A percentile compares a stretch with the other conserved stretches of the same genome.
These are phyloP conservation scores for Cystobasidiaceae sp. DNA, from an alignment of 1,284 basidiomycete genomes.

Conservation along the genomic window DNA sequence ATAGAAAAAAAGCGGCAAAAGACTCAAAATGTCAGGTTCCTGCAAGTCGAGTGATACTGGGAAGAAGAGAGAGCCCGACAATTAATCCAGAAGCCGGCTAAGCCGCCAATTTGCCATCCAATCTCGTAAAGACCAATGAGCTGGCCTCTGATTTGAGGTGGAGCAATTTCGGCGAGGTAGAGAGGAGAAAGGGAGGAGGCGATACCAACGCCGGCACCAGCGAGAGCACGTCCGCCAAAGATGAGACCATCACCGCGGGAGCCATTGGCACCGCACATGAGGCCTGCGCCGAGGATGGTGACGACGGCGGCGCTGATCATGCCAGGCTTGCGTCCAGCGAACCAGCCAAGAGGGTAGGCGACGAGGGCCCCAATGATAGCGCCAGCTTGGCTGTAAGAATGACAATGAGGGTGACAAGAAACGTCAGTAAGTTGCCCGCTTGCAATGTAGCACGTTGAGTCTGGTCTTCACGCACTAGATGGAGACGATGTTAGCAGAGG, in stretches of 20 bases:
- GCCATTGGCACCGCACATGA: conserved; percentile 58
- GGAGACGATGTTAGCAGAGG: conserved; percentile 48
- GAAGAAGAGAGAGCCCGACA: no score
- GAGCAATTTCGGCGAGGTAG: conserved; percentile 55
- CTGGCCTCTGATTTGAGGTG: conserved; percentile 54
- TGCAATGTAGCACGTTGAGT: no score
- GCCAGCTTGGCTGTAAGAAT: conserved; percentile 26
- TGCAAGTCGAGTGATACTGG: no score
- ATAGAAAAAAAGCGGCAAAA: no score
- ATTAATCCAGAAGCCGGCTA: conserved; percentile 54
- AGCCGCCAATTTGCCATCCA: conserved; percentile 47
- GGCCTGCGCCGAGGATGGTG: conserved; percentile 58
- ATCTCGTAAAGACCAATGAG: conserved; percentile 55
- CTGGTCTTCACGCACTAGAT: no score
- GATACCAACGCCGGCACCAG: conserved; percentile 69
- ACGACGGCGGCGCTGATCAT: conserved; percentile 61
- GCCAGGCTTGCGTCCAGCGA: conserved; percentile 64
- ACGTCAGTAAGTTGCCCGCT: no score
- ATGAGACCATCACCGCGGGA: conserved; percentile 58
- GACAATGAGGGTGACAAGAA: no score
- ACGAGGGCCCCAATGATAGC: conserved; percentile 43
- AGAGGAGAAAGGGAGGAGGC: conserved; percentile 65
- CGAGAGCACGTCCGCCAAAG: conserved; percentile 66
- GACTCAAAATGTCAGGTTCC: no score
- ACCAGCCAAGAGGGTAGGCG: conserved; percentile 56